Evolutionary conservation across 345 rosid species (phyloP).

Genomic region (Syzygium jambos): DNA sequence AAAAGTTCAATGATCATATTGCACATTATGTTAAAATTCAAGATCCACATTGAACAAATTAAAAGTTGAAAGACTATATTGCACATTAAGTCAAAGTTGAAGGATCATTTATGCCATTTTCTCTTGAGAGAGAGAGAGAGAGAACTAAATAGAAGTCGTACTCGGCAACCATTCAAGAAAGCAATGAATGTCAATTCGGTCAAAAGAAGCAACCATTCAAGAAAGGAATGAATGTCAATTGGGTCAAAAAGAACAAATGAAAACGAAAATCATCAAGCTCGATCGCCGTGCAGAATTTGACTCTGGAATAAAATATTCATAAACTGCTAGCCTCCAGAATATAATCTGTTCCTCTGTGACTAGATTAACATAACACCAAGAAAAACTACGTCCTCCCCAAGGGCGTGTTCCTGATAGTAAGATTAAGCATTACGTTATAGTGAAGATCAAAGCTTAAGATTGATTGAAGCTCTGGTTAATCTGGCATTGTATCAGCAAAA

Average conservation of each 20-base stretch:
- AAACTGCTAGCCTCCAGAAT: background rate
- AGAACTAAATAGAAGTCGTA: background rate
- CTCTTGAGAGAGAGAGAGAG: background rate
- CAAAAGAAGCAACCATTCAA: background rate
- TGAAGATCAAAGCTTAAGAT: background rate
- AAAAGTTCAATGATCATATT: too few relatives aligned
- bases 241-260: background rate
- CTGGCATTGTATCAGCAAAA: background rate
- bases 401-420: background rate
- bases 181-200: background rate
- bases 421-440: background rate
- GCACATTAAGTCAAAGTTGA: too few relatives aligned
- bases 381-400: background rate
- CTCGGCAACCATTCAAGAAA: background rate
- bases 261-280: background rate
- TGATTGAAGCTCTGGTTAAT: background rate
- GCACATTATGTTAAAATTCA: too few relatives aligned
- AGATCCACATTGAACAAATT: too few relatives aligned
- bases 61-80: too few relatives aligned
- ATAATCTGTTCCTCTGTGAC: background rate
- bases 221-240: background rate
- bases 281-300: background rate
- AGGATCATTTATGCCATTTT: too few relatives aligned
- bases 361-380: background rate
- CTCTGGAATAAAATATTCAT: background rate